These are phyloP conservation scores for Neoarthrinium moseri DNA, from an alignment of 2,329 filamentous ascomycete species.

Conservation along the genomic window DNA sequence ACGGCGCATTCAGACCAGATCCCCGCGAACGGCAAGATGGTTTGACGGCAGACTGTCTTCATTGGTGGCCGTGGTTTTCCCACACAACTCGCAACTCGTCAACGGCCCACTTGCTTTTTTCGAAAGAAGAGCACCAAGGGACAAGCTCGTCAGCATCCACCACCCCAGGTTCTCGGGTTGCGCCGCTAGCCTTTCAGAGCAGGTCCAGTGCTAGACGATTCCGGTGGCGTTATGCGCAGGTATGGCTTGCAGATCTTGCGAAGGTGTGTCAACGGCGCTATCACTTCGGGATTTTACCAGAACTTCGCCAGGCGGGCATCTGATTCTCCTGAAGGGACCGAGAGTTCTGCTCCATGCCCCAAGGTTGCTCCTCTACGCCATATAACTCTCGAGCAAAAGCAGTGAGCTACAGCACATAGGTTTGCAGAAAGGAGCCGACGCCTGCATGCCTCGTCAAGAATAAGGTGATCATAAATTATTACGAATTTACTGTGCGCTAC, in stretches of 20 bases:
- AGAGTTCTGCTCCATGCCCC: not conserved
- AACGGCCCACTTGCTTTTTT: conserved; percentile 3
- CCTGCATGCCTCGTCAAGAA: too few species aligned
- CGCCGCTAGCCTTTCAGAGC: conserved; percentile 3
- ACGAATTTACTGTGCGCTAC: too few species aligned
- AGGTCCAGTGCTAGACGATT: conserved; percentile 3
- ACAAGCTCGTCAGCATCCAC: too few species aligned
- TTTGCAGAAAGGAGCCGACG: too few species aligned
- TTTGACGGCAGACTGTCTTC: not conserved
- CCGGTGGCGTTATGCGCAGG: conserved; percentile 5
- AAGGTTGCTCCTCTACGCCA: not conserved
- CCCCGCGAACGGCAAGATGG: not conserved
- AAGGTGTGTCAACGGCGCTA: not conserved
- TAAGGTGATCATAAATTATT: too few species aligned
- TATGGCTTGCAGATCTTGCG: conserved; percentile 8
- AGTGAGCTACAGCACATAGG: too few species aligned
- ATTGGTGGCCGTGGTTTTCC: conserved; percentile 8
- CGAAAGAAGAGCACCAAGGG: too few species aligned
- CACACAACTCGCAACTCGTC: too few species aligned
- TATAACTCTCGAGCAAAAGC: too few species aligned
- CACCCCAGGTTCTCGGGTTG: too few species aligned
- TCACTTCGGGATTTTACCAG: not conserved
- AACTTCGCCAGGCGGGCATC: not conserved
- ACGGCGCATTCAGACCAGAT: not conserved
- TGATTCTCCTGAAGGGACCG: not conserved